Evolutionary conservation across 331 rosid genomes (phyloP).

Genomic region (Telfairia occidentalis): DNA sequence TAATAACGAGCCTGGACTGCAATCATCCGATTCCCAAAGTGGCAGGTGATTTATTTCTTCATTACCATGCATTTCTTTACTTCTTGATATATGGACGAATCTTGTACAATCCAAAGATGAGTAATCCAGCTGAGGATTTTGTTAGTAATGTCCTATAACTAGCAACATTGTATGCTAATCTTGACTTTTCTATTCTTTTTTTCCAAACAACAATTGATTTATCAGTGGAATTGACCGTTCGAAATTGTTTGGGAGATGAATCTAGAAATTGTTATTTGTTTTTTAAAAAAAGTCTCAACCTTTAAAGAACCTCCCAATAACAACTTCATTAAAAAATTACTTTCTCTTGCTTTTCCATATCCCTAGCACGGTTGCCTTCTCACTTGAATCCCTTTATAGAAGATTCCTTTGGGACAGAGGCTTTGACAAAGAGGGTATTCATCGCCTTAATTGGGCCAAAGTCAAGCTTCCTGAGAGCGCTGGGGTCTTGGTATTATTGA

Average conservation of each 20-base stretch:
- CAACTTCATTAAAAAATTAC: not conserved
- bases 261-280: not conserved
- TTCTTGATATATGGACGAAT: not conserved
- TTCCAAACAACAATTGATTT: not conserved
- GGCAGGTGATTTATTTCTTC: slow-evolving; percentile 40
- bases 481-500: no score
- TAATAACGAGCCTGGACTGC: slow-evolving; percentile 39
- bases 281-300: not conserved
- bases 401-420: no score
- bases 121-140: not conserved
- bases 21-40: slow-evolving; percentile 48
- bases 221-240: not conserved
- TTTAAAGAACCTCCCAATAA: not conserved
- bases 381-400: no score
- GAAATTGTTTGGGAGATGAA: not conserved
- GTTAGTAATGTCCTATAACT: not conserved
- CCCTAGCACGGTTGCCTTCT: no score
- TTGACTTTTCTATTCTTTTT: not conserved
- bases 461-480: no score
- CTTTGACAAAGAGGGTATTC: no score
- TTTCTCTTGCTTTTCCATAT: no score
- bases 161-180: not conserved
- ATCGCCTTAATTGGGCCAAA: no score
- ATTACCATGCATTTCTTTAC: not conserved
- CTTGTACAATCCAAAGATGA: not conserved